Evolutionary conservation across 2,329 filamentous ascomycete species (phyloP).

Genomic region (Cryphonectria naterciae): DNA sequence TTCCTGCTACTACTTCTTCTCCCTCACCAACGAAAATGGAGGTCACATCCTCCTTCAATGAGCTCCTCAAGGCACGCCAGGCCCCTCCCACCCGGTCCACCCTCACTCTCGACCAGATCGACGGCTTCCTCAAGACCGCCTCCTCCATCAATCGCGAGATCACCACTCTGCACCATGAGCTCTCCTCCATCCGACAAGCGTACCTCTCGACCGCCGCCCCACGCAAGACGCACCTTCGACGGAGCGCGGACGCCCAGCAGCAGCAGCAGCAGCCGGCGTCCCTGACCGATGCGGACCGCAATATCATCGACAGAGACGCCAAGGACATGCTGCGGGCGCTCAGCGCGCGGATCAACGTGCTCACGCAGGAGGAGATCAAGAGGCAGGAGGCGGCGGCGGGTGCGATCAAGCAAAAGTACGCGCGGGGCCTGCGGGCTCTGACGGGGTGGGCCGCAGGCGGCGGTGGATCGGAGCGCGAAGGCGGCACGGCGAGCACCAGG

Average conservation of each 20-base stretch:
- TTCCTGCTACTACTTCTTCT: too few relatives aligned
- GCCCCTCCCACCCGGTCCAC: slow-evolving; percentile 50
- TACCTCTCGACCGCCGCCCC: slow-evolving; percentile 84
- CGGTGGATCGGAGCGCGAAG: slow-evolving; percentile 49
- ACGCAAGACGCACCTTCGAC: slow-evolving; percentile 56
- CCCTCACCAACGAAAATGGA: slow-evolving; percentile 49
- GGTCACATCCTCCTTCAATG: slow-evolving; percentile 70
- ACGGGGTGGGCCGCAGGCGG: slow-evolving; percentile 69
- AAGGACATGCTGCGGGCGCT: slow-evolving; percentile 85
- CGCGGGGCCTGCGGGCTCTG: slow-evolving; percentile 64
- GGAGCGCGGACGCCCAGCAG: slow-evolving; percentile 39
- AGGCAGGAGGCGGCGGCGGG: slow-evolving; percentile 75
- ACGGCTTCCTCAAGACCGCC: slow-evolving; percentile 91
- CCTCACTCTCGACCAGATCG: slow-evolving; percentile 60
- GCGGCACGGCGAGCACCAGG: slow-evolving; percentile 49
- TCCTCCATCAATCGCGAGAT: slow-evolving; percentile 92
- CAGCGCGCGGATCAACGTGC: slow-evolving; percentile 76
- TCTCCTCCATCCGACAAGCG: slow-evolving; percentile 81
- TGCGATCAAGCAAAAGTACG: slow-evolving; percentile 72
- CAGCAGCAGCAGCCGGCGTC: slow-evolving; percentile 48
- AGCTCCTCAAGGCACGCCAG: slow-evolving; percentile 65
- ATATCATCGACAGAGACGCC: slow-evolving; percentile 84
- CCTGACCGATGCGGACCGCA: slow-evolving; percentile 80
- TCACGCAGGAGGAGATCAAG: slow-evolving; percentile 81
- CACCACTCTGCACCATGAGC: slow-evolving; percentile 75